Base-by-base conservation (phyloP, 192 early-diverging fungal genomes). In the Rhizoclosmatium sp. region DNA sequence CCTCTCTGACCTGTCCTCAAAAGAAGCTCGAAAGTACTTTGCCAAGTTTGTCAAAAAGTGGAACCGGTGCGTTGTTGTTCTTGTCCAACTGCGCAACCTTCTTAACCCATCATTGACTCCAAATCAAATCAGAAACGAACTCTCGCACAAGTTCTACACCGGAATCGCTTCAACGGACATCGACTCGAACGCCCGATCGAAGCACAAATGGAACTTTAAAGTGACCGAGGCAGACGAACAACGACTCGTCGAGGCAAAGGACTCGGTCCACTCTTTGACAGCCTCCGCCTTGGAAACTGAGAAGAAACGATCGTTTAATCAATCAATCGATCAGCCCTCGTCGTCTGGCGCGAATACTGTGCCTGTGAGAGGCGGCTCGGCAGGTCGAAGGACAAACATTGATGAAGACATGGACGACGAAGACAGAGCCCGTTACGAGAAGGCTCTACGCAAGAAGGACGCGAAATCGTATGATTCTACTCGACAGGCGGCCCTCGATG, bases 21-120 rank as follows among this genome's bases (percentile, higher is more conserved):
- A 90, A 12, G 91, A 95, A 19, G 82, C 93, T 0, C 86, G 91
- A 0, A 76, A 82, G 45, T 92, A 93, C 54, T 98, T 98, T 85
- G 87, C 78, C 4, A 95, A 94, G 48, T 97, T 97, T 86, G 93
- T 94, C 64, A 91, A 87, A 21, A 87, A 87, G n/a, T 97, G 96
- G 96, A 97, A 97, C 81, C 81, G 87, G 49, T 91, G 85, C 47
- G 86, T 89, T 79, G 1, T 66, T 78, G 39, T 49, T 21, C n/a
- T 82, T 77, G 51, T 54, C 1, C 16, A 12, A 16, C 5, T 54
- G 51, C 5, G 51, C 16, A 31, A 31, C 31, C 31, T 31, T 31
- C 31, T 31, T 31, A 31, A 31, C 31, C 31, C 31, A 31, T 31
- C 0, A 31, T 31, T 31, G 31, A 31, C 31, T 56, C 42, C 65